A percentile compares a stretch with the other conserved stretches of the same genome.
Conservation (phyloP, 768 basidiomycete genomes). For the Mrakia hoshinonis region DNA sequence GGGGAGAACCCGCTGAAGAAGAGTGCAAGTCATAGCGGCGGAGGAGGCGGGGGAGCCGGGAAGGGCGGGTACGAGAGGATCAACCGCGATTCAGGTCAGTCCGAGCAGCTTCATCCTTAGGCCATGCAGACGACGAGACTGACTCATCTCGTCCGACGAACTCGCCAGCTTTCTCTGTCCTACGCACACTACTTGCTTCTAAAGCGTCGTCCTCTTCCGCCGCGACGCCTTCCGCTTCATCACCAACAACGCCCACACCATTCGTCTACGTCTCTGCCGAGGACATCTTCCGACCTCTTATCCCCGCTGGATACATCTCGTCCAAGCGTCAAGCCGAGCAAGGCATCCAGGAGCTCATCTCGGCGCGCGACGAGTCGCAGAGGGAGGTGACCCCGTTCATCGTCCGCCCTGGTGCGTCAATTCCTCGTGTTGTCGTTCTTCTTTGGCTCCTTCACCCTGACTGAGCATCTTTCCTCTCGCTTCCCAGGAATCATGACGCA, state of each 20-base stretch:
- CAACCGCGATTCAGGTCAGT: conserved; percentile 79
- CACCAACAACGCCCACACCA: conserved; percentile 31
- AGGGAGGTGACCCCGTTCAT: conserved; percentile 46
- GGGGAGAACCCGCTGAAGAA: conserved; percentile 53
- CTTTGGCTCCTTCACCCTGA: not conserved
- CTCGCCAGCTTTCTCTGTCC: conserved; percentile 54
- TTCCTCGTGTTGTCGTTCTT: not conserved
- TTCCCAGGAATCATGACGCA: conserved; percentile 84
- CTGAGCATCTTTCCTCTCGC: not conserved
- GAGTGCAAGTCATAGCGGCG: conserved; percentile 38
- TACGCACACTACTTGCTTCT: conserved; percentile 55
- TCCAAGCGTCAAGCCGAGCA: conserved; percentile 88
- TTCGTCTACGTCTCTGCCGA: conserved; percentile 96
- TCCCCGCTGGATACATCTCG: conserved; percentile 77
- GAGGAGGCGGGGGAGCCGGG: conserved; percentile 40
- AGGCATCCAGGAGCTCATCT: conserved; percentile 50
- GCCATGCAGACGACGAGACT: not conserved
- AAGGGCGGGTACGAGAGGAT: conserved; percentile 56
- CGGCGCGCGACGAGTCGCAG: not conserved
- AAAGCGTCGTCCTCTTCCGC: conserved; percentile 14
- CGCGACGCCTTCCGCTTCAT: conserved; percentile 2
- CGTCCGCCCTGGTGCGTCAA: conserved; percentile 72
- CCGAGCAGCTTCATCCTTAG: not conserved
- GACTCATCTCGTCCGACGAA: conserved; percentile 18
- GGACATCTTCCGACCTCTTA: conserved; percentile 77